These are phyloP conservation scores for Pisolithus tinctorius DNA, from an alignment of 768 basidiomycete species.

Conservation along the genomic window DNA sequence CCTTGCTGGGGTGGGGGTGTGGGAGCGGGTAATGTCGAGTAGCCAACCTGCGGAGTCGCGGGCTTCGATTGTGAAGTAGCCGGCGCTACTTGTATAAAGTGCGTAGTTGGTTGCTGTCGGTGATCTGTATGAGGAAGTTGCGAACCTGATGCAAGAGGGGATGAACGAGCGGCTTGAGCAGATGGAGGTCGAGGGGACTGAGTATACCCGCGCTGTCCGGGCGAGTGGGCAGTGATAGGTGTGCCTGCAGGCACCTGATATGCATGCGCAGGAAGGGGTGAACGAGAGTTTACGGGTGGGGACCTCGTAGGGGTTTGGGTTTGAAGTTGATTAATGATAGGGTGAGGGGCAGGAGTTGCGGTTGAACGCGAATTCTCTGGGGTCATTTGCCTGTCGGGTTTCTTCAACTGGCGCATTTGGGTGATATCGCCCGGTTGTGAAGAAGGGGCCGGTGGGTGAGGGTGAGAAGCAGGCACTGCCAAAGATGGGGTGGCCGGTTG, in stretches of 20 bases:
- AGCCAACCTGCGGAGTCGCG: slow-evolving; percentile 23
- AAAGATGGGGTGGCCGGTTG: slow-evolving; percentile 30
- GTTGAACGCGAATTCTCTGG: slow-evolving; percentile 26
- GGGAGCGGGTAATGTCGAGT: slow-evolving; percentile 13
- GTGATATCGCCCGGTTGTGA: slow-evolving; percentile 24
- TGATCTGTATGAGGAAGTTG: slow-evolving; percentile 21
- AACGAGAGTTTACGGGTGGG: slow-evolving; percentile 23
- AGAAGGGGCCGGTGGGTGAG: slow-evolving; percentile 19
- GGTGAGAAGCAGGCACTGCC: slow-evolving; percentile 28
- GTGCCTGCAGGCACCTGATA: slow-evolving; percentile 16
- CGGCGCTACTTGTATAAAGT: slow-evolving; percentile 23
- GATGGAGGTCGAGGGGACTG: slow-evolving; percentile 29
- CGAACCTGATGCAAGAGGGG: slow-evolving; percentile 22
- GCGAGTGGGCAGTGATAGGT: slow-evolving; percentile 20
- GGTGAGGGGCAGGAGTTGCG: slow-evolving; percentile 26
- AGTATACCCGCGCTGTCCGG: slow-evolving; percentile 28
- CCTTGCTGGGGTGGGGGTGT: slow-evolving; percentile 16
- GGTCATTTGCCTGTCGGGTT: slow-evolving; percentile 17
- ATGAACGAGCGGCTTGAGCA: slow-evolving; percentile 25
- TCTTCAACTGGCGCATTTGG: slow-evolving; percentile 22
- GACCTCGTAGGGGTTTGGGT: slow-evolving; percentile 21
- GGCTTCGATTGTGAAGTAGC: slow-evolving; percentile 20
- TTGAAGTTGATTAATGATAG: slow-evolving; percentile 28
- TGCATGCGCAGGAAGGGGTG: slow-evolving; percentile 14
- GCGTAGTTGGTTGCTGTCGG: slow-evolving; percentile 17